Percentiles rank a stretch among this genome's conserved stretches.
Evolutionary conservation across 2,329 filamentous ascomycete genomes (phyloP).

Genomic region (Phialemoniopsis sp.): DNA sequence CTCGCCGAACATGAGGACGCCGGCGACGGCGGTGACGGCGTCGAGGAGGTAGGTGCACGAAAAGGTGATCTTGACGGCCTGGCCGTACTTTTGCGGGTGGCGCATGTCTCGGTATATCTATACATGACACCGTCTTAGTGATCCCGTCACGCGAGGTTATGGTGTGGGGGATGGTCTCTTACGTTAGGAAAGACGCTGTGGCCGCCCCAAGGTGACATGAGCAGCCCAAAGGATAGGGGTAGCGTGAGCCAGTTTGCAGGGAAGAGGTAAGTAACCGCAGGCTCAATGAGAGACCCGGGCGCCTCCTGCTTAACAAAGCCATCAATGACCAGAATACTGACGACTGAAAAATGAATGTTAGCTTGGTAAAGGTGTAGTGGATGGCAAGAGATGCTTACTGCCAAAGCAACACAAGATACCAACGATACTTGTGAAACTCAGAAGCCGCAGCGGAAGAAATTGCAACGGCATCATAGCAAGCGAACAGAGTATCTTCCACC

Average conservation of each 20-base stretch:
- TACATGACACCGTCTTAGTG: too few species aligned
- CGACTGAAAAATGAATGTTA: slow-evolving; percentile 48
- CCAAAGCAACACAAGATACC: slow-evolving; percentile 88
- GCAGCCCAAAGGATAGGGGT: slow-evolving; percentile 81
- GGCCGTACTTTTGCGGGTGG: slow-evolving; percentile 75
- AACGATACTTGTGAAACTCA: slow-evolving; percentile 88
- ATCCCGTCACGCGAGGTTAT: too few species aligned
- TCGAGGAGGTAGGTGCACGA: slow-evolving; percentile 63
- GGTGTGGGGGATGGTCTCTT: too few species aligned
- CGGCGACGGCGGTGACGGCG: slow-evolving; percentile 73
- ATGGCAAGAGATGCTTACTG: slow-evolving; percentile 46
- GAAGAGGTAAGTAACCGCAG: slow-evolving; percentile 75
- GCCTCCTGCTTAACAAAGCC: slow-evolving; percentile 76
- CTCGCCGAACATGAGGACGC: slow-evolving; percentile 93
- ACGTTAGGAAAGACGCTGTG: slow-evolving; percentile 76
- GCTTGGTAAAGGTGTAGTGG: too few species aligned
- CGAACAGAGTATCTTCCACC: slow-evolving; percentile 85
- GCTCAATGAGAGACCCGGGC: slow-evolving; percentile 80
- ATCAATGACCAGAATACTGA: slow-evolving; percentile 77
- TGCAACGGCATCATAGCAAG: slow-evolving; percentile 75
- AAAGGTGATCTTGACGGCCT: slow-evolving; percentile 18
- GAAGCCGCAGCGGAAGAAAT: slow-evolving; percentile 75
- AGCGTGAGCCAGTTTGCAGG: slow-evolving; percentile 83
- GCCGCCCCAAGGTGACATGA: slow-evolving; percentile 72
- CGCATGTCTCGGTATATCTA: slow-evolving; percentile 61